These are phyloP conservation scores for Tuber magnatum DNA, from an alignment of 495 filamentous ascomycete genomes.

Conservation along the genomic window DNA sequence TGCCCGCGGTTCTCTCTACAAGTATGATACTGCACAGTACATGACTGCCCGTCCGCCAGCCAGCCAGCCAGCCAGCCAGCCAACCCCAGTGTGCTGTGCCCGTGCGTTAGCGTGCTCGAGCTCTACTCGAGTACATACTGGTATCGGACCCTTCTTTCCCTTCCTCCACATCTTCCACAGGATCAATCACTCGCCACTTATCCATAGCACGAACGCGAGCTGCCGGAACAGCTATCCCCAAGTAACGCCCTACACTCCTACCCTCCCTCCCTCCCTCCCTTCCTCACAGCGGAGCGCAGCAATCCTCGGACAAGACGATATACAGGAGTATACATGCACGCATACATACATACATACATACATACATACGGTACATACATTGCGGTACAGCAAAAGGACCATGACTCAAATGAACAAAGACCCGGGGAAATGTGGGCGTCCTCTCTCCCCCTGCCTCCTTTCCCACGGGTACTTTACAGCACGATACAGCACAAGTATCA, in stretches of 20 bases:
- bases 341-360: too few species aligned
- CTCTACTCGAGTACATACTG: background rate
- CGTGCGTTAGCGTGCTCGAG: background rate
- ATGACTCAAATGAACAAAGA: conserved; percentile 5
- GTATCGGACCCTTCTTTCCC: background rate
- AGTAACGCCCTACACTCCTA: background rate
- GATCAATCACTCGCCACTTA: background rate
- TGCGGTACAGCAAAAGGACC: background rate
- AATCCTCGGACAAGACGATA: background rate
- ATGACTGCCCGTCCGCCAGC: too few species aligned
- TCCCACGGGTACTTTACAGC: too few species aligned
- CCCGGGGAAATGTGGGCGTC: background rate
- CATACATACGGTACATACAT: background rate
- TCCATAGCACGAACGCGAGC: background rate
- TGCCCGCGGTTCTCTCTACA: background rate
- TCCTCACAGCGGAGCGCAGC: background rate
- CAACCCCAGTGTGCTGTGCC: too few species aligned
- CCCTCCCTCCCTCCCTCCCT: background rate
- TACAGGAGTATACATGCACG: background rate
- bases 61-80: background rate
- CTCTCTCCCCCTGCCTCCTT: too few species aligned
- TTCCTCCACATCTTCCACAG: background rate
- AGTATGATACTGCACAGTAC: too few species aligned
- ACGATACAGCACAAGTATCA: background rate
- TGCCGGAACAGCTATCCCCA: too few species aligned